Conservation (phyloP, 495 filamentous ascomycete genomes). For the Annulohypoxylon maeteangense region DNA sequence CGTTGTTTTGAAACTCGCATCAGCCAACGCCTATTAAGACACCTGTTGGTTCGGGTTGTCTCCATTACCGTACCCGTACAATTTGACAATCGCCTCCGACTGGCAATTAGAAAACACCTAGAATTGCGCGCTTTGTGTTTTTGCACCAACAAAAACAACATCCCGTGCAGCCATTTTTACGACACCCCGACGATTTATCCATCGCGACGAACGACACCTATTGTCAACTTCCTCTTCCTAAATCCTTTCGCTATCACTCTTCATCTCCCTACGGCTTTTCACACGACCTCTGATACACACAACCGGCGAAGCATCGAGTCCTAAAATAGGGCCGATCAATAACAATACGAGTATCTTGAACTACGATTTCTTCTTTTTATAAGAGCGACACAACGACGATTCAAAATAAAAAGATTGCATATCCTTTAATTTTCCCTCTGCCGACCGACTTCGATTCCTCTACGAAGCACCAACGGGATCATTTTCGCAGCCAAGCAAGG, state of each 20-base stretch:
- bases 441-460: slow-evolving; percentile 25
- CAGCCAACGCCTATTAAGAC: slow-evolving; percentile 10
- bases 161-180: slow-evolving; percentile 34
- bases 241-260: slow-evolving; percentile 14
- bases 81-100: slow-evolving; percentile 12
- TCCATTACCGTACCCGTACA: not conserved
- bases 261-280: slow-evolving; percentile 23
- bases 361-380: slow-evolving; percentile 22
- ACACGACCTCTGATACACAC: slow-evolving; percentile 8
- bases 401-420: slow-evolving; percentile 15
- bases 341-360: slow-evolving; percentile 34
- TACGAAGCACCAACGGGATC: slow-evolving; percentile 31
- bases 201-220: slow-evolving; percentile 32
- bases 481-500: slow-evolving; percentile 23
- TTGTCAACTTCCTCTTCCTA: slow-evolving; percentile 27
- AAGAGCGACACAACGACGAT: slow-evolving; percentile 22
- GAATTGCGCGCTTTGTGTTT: slow-evolving; percentile 42
- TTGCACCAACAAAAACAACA: slow-evolving; percentile 32
- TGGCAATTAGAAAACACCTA: slow-evolving; percentile 29
- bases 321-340: slow-evolving; percentile 33
- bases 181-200: slow-evolving; percentile 29
- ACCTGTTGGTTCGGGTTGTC: slow-evolving; percentile 21
- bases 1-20: slow-evolving; percentile 36
- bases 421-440: slow-evolving; percentile 1
- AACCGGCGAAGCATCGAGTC: slow-evolving; percentile 37